Evolutionary conservation across 2,329 filamentous ascomycete genomes (phyloP), one percentile per base, ranked within the genome.

Genomic region (Diaporthe ilicicola): DNA sequence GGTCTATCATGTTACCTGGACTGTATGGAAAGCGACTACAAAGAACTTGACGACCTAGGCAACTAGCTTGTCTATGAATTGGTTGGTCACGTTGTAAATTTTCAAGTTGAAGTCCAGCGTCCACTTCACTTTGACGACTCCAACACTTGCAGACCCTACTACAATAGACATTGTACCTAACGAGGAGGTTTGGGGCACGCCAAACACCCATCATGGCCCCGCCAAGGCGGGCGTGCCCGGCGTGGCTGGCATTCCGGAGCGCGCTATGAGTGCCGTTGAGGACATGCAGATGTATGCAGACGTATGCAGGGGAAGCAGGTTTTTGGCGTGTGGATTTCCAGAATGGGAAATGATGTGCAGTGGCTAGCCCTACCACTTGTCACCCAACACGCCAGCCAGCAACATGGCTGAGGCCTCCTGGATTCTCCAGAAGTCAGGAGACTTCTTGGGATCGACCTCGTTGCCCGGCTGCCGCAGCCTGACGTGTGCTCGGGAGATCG

Each of bases 271-370:
- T 48, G 56, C 56, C 56, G 56, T 24, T 48, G 42, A 32, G 6
- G 24, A 34, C 32, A 32, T 32, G 27, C 39, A 46, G 39, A 29
- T 12, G 37, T 27, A 48, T 62, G 56, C 56, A 46, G 39, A 29
- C 19, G 37, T 27, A 48, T 62, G 56, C 56, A 62, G 56, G 56
- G 56, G 65, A 67, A 67, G 51, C 65, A 67, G 51, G 65, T 67
- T 67, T 62, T 37, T 27, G 34, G 42, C 17, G 19, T 44, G 32
- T 67, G 44, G 22, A 24, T 48, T 13, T 22, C 65, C 51, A 7
- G 19, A 56, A 37, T 19, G n/a, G 65, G 65, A 56, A 67, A 37
- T 67, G 65, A 67, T 67, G 15, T 5, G 27, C 65, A 29, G 7
- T 37, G 10, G 27, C 29, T 55, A 44, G 39, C 51, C 27, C 42